Conservation (phyloP, 78 protist genomes). For the Salpingoeca rosetta region DNA sequence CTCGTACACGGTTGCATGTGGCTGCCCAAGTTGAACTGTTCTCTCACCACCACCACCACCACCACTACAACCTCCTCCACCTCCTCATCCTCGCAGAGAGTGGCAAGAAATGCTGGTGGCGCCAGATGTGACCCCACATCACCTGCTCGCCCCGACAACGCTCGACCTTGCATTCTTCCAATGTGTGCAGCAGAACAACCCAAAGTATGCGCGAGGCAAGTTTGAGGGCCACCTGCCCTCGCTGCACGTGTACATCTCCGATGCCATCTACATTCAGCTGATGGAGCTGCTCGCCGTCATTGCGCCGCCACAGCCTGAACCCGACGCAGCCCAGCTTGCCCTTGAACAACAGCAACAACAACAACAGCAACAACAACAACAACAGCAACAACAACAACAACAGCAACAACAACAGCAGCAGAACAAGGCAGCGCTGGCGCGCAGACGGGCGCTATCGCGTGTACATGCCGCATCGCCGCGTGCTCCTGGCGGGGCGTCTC, state of each 20-base stretch:
- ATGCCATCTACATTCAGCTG: background rate
- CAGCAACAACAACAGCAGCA: too few relatives aligned
- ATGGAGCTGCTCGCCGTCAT: background rate
- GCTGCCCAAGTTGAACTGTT: too few relatives aligned
- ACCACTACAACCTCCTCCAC: too few relatives aligned
- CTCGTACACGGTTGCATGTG: too few relatives aligned
- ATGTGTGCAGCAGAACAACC: background rate
- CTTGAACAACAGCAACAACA: background rate
- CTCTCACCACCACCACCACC: too few relatives aligned
- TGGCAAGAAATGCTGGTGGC: too few relatives aligned
- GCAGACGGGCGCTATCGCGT: too few relatives aligned
- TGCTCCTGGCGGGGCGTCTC: too few relatives aligned
- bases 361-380: background rate
- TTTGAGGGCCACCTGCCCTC: background rate
- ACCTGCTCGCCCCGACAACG: background rate
- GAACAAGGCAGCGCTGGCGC: too few relatives aligned
- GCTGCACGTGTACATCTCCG: background rate
- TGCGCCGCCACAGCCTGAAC: background rate
- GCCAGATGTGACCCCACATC: background rate
- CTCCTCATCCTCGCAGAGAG: too few relatives aligned
- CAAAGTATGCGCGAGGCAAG: background rate
- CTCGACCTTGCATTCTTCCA: background rate
- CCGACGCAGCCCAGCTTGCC: background rate
- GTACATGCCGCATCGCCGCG: too few relatives aligned
- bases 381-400: too few relatives aligned